Percentiles rank a stretch among this genome's conserved stretches.
phyloP scores from a whole-genome alignment of 2,329 filamentous ascomycete genomes.

The Botrytis fragariae region DNA sequence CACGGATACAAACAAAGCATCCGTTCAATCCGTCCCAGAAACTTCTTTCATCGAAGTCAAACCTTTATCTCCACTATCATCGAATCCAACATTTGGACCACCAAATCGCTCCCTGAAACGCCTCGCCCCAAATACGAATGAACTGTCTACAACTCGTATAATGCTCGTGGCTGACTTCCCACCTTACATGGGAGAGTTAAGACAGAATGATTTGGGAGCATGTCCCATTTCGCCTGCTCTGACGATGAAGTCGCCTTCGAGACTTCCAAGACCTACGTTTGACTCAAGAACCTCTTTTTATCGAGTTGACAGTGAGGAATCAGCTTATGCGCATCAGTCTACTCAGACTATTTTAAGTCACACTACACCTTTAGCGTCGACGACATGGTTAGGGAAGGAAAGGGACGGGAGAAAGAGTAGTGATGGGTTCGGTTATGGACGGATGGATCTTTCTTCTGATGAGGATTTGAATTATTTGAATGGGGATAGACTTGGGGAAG shows the following conservation, averaged over 20 bases:
- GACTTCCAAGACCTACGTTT: not conserved
- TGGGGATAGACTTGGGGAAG: no score
- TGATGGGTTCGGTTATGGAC: not conserved
- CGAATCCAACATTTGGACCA: not conserved
- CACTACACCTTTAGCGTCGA: not conserved
- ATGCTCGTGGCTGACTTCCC: slow-evolving; percentile 9
- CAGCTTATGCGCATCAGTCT: not conserved
- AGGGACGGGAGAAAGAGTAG: not conserved
- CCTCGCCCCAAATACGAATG: not conserved
- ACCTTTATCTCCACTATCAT: not conserved
- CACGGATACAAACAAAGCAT: not conserved
- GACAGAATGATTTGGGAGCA: no score
- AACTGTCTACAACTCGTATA: not conserved
- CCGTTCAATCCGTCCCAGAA: not conserved
- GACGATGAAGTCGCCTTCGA: not conserved
- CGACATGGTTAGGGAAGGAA: not conserved
- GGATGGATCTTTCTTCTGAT: not conserved
- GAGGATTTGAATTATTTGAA: not conserved
- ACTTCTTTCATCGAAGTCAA: not conserved
- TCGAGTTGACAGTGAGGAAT: not conserved
- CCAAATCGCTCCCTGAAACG: not conserved
- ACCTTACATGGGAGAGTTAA: not conserved
- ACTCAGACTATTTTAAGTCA: not conserved
- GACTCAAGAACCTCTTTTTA: not conserved
- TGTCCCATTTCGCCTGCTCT: not conserved